These are phyloP conservation scores for Ogataea corticis DNA, from an alignment of 805 yeast species.

Conservation along the genomic window DNA sequence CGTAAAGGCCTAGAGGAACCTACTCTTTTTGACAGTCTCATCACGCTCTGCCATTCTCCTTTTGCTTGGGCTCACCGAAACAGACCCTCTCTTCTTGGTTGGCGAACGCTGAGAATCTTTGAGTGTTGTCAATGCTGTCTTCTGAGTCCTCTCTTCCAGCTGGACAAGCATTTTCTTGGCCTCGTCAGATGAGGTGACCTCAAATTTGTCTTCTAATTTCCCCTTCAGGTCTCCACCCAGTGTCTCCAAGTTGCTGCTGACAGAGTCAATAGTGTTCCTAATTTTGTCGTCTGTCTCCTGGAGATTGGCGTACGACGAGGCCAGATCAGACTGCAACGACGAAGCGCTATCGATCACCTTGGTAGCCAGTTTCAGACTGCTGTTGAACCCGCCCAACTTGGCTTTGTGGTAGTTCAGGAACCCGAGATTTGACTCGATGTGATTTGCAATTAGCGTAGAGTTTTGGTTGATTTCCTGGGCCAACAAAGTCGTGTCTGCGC, in stretches of 20 bases:
- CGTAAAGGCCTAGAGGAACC: too few species aligned
- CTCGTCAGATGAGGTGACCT: slow-evolving; percentile 1
- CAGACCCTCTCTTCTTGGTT: neutral
- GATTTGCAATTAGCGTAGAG: slow-evolving; percentile 8
- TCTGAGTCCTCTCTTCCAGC: neutral
- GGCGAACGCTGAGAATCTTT: neutral
- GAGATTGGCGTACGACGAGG: slow-evolving; percentile 7
- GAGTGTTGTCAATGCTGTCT: neutral
- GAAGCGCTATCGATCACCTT: neutral
- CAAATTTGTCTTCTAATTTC: neutral
- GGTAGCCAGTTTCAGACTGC: neutral
- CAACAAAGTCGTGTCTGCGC: neutral
- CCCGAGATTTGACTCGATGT: slow-evolving; percentile 17
- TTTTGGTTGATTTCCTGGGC: slow-evolving; percentile 1
- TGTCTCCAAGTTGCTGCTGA: slow-evolving; percentile 3
- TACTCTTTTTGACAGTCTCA: neutral
- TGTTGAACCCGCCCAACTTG: slow-evolving; percentile 9
- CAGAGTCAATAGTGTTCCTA: slow-evolving; percentile 4
- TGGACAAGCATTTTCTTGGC: slow-evolving; percentile 3
- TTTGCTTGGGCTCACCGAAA: neutral
- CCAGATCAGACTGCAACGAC: slow-evolving; percentile 6
- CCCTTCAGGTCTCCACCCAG: slow-evolving; percentile 7
- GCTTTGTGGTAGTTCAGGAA: slow-evolving; percentile 18
- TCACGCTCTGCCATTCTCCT: neutral
- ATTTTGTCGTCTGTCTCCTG: slow-evolving; percentile 1